phyloP scores from a whole-genome alignment of 768 basidiomycete genomes.

The Agaricus blazei region DNA sequence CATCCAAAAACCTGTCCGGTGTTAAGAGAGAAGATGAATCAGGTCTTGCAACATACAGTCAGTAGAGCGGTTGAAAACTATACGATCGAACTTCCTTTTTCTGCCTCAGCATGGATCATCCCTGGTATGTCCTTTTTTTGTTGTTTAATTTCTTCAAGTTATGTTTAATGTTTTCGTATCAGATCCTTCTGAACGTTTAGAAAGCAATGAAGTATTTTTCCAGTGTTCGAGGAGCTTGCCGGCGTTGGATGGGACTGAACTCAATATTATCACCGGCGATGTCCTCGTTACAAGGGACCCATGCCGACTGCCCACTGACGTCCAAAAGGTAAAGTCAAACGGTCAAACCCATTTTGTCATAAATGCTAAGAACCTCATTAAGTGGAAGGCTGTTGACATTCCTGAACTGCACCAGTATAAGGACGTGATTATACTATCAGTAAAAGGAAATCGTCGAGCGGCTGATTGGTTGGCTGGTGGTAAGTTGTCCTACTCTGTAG shows the following conservation, averaged over 20 bases:
- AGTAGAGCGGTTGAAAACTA: constrained; percentile 36
- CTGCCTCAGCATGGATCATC: constrained; percentile 56
- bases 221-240: constrained; percentile 43
- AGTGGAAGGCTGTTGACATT: constrained; percentile 56
- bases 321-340: constrained; percentile 44
- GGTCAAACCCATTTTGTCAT: neutral
- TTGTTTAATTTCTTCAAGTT: neutral
- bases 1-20: constrained; percentile 42
- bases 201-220: constrained; percentile 52
- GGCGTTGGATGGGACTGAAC: constrained; percentile 34
- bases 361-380: neutral
- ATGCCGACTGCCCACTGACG: constrained; percentile 67
- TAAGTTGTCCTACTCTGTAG: constrained; percentile 16
- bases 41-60: constrained; percentile 41
- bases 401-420: constrained; percentile 40
- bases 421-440: constrained; percentile 59
- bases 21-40: constrained; percentile 48
- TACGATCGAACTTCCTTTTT: constrained; percentile 49
- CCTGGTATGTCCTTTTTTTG: constrained; percentile 35
- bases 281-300: constrained; percentile 61
- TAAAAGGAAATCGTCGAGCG: constrained; percentile 46
- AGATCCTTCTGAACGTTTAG: constrained; percentile 52
- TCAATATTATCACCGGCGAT: constrained; percentile 50
- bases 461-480: constrained; percentile 65
- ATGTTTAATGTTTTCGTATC: neutral